Percentiles rank a stretch among this genome's conserved stretches.
These are phyloP conservation scores for Arthrobotrys conoides DNA, from an alignment of 2,329 filamentous ascomycete species.

Conservation along the genomic window DNA sequence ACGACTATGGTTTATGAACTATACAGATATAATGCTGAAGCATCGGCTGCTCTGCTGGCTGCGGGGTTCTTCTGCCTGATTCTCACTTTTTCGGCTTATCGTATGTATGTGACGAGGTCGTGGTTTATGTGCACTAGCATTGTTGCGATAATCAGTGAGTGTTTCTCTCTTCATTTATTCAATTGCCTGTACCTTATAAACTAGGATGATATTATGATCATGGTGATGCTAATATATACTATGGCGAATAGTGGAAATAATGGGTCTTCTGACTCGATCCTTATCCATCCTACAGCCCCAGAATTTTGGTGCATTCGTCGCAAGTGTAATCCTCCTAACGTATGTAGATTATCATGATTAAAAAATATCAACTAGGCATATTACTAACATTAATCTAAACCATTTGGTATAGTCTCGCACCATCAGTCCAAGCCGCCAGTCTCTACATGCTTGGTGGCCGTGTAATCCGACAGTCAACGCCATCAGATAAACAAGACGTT, in stretches of 20 bases:
- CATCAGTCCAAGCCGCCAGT: constrained; percentile 36
- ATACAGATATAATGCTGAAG: constrained; percentile 28
- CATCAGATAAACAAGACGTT: constrained; percentile 14
- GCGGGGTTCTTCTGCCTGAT: constrained; percentile 20
- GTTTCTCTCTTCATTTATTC: background rate
- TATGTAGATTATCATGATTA: constrained; percentile 4
- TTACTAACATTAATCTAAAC: background rate
- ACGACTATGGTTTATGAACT: background rate
- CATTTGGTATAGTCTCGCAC: constrained; percentile 21
- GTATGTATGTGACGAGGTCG: constrained; percentile 19
- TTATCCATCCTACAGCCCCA: constrained; percentile 21
- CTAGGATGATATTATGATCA: background rate
- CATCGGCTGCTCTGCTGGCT: constrained; percentile 16
- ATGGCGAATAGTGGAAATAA: constrained; percentile 35
- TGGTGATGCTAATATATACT: background rate
- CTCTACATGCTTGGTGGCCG: constrained; percentile 39
- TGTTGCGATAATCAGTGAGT: constrained; percentile 36
- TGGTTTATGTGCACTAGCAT: constrained; percentile 45
- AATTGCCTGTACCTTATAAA: background rate
- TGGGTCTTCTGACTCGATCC: constrained; percentile 27
- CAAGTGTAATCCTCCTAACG: constrained; percentile 32
- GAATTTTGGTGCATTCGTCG: constrained; percentile 23
- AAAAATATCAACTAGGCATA: background rate
- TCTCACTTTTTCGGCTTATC: constrained; percentile 24
- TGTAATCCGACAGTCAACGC: constrained; percentile 22